Evolutionary conservation across 345 rosid genomes (phyloP), one percentile per base, ranked within the genome.

Genomic region (Citrus trifoliata): DNA sequence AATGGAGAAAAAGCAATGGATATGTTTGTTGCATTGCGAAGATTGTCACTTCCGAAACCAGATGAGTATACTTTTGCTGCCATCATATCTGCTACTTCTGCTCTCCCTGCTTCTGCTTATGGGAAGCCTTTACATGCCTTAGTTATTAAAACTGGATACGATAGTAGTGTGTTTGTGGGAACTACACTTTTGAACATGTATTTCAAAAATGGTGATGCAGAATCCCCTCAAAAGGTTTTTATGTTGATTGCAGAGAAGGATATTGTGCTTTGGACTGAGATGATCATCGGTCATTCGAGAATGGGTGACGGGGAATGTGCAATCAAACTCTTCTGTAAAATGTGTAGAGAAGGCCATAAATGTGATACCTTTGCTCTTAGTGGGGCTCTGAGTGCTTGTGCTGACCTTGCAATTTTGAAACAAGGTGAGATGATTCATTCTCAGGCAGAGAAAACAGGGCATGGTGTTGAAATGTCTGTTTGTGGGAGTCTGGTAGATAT

Each of bases 221-320:
- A 85, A 74, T 87, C 93, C 77, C 93, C 96, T 28, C 61, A 74
- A 68, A 76, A 71, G 38, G 83, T 90, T 80, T 93, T 92, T 79
- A 51, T 37, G 81, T 82, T 68, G 73, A 82, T 87, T 28, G 59
- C 70, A 4, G 88, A 87, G 75, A 95, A 84, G 83, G 99, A 95
- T 80, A 42, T 88, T 55, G 90, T 93, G 83, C 89, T 93, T 22
- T 93, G 98, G 98, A 95, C 98, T 59, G 96, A 92, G 88, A 93
- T 95, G 92, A 88, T 95, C 38, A 83, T 89, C 68, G 95, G 93
- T 27, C 87, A 91, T 70, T 87, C 94, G 8, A 90, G 91, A 85
- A 59, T 90, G 76, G 97, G 88, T 46, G 92, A 92, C 77, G 86
- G 87, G 18, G 91, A 84, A 80, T 53, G 46, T 30, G 93, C 96